These are phyloP conservation scores for Trichoderma atrobrunneum DNA, from an alignment of 2,329 filamentous ascomycete species.

Conservation along the genomic window DNA sequence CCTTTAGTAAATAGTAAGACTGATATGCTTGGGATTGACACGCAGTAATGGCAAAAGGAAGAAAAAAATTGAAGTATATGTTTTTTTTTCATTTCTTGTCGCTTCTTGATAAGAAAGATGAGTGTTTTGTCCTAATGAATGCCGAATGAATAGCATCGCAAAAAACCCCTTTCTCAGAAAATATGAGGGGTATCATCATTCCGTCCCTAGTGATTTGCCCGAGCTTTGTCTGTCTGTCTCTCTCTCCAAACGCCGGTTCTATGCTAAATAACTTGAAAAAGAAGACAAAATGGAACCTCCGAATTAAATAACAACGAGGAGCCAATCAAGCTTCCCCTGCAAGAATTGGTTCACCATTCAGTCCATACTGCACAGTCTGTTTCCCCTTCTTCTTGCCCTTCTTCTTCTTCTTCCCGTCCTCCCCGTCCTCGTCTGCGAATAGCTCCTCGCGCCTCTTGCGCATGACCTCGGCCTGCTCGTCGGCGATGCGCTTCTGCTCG, in stretches of 20 bases:
- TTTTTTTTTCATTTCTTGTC: background rate
- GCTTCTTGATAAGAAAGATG: background rate
- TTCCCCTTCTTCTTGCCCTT: slow-evolving; percentile 33
- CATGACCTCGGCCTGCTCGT: slow-evolving; percentile 48
- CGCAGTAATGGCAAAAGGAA: background rate
- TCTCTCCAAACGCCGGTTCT: slow-evolving; percentile 1
- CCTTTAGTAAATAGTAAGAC: background rate
- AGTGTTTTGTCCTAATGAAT: background rate
- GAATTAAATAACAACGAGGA: background rate
- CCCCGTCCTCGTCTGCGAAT: slow-evolving; percentile 42
- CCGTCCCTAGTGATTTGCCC: slow-evolving; percentile 1
- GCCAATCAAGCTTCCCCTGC: slow-evolving; percentile 23
- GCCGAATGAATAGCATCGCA: background rate
- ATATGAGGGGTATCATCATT: slow-evolving; percentile 14
- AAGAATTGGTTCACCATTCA: slow-evolving; percentile 38
- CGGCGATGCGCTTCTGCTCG: slow-evolving; percentile 41
- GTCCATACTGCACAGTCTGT: slow-evolving; percentile 35
- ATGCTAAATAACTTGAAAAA: slow-evolving; percentile 1
- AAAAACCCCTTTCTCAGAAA: background rate
- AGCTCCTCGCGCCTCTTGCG: slow-evolving; percentile 49
- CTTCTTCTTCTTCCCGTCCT: slow-evolving; percentile 33
- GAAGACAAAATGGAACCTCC: background rate
- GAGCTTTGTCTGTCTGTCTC: background rate
- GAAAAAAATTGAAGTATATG: background rate
- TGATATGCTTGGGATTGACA: background rate